Evolutionary conservation across 768 basidiomycete species (phyloP).

Genomic region (Tricholoma bakamatsutake): DNA sequence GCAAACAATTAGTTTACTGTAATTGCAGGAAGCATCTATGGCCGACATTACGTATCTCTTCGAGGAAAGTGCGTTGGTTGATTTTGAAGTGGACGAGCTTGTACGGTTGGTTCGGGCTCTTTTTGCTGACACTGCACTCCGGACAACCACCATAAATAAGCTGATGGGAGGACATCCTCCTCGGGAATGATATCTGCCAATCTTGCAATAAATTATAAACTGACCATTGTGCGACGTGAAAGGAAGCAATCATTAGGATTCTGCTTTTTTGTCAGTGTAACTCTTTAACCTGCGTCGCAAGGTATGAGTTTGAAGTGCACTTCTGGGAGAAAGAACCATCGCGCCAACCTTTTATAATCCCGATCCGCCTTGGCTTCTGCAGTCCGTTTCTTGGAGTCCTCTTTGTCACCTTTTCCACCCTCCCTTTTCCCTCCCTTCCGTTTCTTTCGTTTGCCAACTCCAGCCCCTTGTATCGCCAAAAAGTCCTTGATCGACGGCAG

Average conservation of each 20-base stretch:
- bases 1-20: not conserved
- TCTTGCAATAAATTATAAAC: not conserved
- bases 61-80: conserved; percentile 84
- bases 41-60: conserved; percentile 90
- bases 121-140: conserved; percentile 81
- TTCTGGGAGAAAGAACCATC: not conserved
- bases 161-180: conserved; percentile 55
- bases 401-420: conserved; percentile 32
- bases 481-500: conserved; percentile 81
- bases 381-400: conserved; percentile 30
- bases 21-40: conserved; percentile 77
- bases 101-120: conserved; percentile 76
- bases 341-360: conserved; percentile 52
- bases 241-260: not conserved
- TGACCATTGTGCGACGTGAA: not conserved
- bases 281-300: conserved; percentile 29
- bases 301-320: not conserved
- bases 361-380: conserved; percentile 45
- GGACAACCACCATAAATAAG: conserved; percentile 78
- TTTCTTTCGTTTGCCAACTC: conserved; percentile 63
- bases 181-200: conserved; percentile 8
- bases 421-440: conserved; percentile 61
- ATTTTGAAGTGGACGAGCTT: conserved; percentile 83
- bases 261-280: conserved; percentile 36
- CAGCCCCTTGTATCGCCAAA: conserved; percentile 69